Evolutionary conservation across 305 asterid species (phyloP).

Genomic region (Striga hermonthica): DNA sequence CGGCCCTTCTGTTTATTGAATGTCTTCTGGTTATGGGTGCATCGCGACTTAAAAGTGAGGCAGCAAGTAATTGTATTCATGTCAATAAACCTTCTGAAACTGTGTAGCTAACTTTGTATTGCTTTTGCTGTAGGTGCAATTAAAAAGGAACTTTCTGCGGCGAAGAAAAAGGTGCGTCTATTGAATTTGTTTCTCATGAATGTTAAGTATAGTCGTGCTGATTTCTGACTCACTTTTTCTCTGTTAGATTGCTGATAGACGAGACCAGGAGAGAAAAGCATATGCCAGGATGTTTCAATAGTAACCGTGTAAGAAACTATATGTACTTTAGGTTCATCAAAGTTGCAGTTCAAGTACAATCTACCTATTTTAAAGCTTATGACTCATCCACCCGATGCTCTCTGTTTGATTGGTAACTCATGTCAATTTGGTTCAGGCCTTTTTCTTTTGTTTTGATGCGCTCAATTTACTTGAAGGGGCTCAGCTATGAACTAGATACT

Average conservation of each 20-base stretch:
- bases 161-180: constrained; percentile 66
- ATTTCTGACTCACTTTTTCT: background rate
- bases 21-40: background rate
- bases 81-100: constrained; percentile 4
- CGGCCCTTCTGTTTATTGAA: background rate
- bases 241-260: constrained; percentile 64
- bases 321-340: background rate
- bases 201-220: constrained; percentile 19
- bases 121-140: constrained; percentile 47
- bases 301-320: constrained; percentile 30
- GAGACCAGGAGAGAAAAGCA: constrained; percentile 64
- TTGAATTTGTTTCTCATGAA: background rate
- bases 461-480: constrained; percentile 34
- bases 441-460: constrained; percentile 18
- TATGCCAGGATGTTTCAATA: constrained; percentile 67
- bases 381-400: background rate
- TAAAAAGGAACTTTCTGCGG: constrained; percentile 67
- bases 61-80: too few species aligned
- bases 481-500: constrained; percentile 26
- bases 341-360: background rate
- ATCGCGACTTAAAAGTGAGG: background rate
- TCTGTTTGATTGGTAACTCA: constrained; percentile 4
- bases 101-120: constrained; percentile 21
- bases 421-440: constrained; percentile 35
- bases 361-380: background rate